These are phyloP conservation scores for Camellia sinensis DNA, from an alignment of 148 eudicot species.

Conservation along the genomic window DNA sequence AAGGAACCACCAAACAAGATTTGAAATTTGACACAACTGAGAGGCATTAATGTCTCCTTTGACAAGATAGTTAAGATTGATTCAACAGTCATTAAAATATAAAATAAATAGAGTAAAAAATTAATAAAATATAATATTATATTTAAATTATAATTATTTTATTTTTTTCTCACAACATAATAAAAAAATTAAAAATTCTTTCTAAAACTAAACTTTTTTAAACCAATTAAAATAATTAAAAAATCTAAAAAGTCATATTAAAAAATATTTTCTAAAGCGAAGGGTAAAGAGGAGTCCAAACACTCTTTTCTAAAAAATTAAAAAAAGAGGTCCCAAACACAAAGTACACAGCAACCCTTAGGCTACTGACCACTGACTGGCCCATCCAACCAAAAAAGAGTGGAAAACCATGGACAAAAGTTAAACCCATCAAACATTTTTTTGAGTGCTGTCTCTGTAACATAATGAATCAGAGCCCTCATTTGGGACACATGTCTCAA, in stretches of 20 bases:
- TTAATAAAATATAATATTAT: too few relatives aligned
- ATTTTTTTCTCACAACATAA: too few relatives aligned
- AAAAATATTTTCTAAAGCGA: background rate
- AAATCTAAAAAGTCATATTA: too few relatives aligned
- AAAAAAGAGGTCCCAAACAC: background rate
- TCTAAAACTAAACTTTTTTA: too few relatives aligned
- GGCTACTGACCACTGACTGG: constrained; percentile 3
- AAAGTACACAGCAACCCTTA: background rate
- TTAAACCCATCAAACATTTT: background rate
- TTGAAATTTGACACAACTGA: too few relatives aligned
- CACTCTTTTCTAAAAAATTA: background rate
- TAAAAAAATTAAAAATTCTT: too few relatives aligned
- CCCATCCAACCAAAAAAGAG: background rate
- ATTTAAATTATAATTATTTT: too few relatives aligned
- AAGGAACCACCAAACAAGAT: background rate
- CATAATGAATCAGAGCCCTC: constrained; percentile 2
- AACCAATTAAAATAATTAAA: too few relatives aligned
- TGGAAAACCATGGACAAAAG: constrained; percentile 7
- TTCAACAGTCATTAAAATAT: too few relatives aligned
- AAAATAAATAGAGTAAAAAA: too few relatives aligned
- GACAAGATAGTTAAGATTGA: too few relatives aligned
- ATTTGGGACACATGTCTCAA: constrained; percentile 8
- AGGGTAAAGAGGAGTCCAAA: background rate
- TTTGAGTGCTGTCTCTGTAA: constrained; percentile 3
- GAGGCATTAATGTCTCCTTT: too few relatives aligned